Conservation (phyloP, 2,329 filamentous ascomycete genomes). For the Aureobasidium pullulans region DNA sequence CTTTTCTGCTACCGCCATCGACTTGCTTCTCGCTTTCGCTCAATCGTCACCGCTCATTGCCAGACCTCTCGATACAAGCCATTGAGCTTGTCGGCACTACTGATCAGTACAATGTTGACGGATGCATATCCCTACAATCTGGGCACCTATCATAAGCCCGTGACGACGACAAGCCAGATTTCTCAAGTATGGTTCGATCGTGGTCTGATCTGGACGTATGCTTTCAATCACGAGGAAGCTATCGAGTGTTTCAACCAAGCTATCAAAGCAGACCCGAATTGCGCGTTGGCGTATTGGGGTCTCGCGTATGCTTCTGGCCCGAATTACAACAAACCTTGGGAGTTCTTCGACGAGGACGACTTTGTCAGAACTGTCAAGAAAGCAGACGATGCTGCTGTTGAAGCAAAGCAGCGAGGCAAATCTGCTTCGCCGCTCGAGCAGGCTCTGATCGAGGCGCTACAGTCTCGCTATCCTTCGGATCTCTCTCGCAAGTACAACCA, state of each 20-base stretch:
- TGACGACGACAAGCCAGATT: slow-evolving; percentile 46
- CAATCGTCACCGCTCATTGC: background rate
- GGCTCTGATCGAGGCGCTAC: slow-evolving; percentile 57
- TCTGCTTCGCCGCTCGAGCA: slow-evolving; percentile 47
- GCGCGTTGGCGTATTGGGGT: slow-evolving; percentile 62
- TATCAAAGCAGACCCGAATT: slow-evolving; percentile 46
- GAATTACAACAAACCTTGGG: slow-evolving; percentile 76
- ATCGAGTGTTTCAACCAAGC: slow-evolving; percentile 56
- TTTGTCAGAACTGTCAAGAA: slow-evolving; percentile 43
- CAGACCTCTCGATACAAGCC: background rate
- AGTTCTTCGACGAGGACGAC: slow-evolving; percentile 58
- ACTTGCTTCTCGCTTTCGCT: background rate
- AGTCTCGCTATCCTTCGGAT: slow-evolving; percentile 49
- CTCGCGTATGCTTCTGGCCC: slow-evolving; percentile 65
- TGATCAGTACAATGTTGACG: background rate
- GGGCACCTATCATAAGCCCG: slow-evolving; percentile 48
- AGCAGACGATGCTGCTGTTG: slow-evolving; percentile 39
- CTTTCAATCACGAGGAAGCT: slow-evolving; percentile 70
- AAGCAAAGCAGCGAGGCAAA: slow-evolving; percentile 35
- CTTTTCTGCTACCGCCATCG: background rate
- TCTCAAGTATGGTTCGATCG: slow-evolving; percentile 64
- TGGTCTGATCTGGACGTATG: slow-evolving; percentile 66
- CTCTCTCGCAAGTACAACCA: background rate
- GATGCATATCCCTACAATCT: slow-evolving; percentile 43
- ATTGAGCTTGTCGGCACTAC: too few species aligned